Percentiles rank a stretch among this genome's conserved stretches.
phyloP scores from a whole-genome alignment of 768 basidiomycete species.

The Xerocomellus amylosporus region DNA sequence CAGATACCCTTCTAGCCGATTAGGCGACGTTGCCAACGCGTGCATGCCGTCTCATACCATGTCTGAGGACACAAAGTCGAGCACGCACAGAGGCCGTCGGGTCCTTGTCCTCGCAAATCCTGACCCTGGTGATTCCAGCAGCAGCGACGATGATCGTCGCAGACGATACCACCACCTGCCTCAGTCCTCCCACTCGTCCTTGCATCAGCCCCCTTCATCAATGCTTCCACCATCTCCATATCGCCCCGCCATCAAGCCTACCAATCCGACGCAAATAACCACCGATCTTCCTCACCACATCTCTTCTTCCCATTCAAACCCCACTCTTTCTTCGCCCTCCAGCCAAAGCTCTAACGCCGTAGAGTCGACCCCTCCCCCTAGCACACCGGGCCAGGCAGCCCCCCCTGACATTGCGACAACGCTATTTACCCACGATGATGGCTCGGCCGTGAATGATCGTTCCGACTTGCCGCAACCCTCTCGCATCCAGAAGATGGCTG shows the following conservation, averaged over 20 bases:
- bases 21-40: slow-evolving; percentile 29
- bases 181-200: slow-evolving; percentile 26
- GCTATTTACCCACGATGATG: slow-evolving; percentile 38
- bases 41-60: slow-evolving; percentile 40
- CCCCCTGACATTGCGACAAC: slow-evolving; percentile 42
- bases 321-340: slow-evolving; percentile 67
- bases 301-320: slow-evolving; percentile 45
- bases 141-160: slow-evolving; percentile 37
- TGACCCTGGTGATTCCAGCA: slow-evolving; percentile 45
- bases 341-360: slow-evolving; percentile 59
- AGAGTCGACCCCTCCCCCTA: slow-evolving; percentile 70
- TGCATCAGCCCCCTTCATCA: slow-evolving; percentile 27
- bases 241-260: slow-evolving; percentile 20
- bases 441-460: slow-evolving; percentile 31
- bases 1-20: slow-evolving; percentile 10
- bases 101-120: slow-evolving; percentile 64
- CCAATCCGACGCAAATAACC: slow-evolving; percentile 31
- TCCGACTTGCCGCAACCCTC: slow-evolving; percentile 27
- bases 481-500: slow-evolving; percentile 34
- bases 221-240: slow-evolving; percentile 18
- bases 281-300: slow-evolving; percentile 36
- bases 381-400: slow-evolving; percentile 53
- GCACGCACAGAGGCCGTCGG: slow-evolving; percentile 34
- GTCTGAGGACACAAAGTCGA: slow-evolving; percentile 59
- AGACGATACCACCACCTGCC: slow-evolving; percentile 8